These are phyloP conservation scores for Colletotrichum tamarilloi DNA, from an alignment of 2,329 filamentous ascomycete species.

Conservation along the genomic window DNA sequence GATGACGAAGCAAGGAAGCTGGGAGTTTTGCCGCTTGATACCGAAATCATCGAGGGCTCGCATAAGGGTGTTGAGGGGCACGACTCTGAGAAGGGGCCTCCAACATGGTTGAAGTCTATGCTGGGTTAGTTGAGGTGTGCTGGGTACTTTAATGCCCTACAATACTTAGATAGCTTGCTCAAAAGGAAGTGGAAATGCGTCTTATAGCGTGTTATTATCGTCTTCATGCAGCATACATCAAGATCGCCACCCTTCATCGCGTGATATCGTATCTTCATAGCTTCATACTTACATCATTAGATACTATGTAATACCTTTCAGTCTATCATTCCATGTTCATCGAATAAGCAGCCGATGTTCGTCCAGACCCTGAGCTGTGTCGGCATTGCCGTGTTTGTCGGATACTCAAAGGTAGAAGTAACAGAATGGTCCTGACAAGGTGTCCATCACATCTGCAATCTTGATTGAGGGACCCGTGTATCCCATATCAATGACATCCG, in stretches of 20 bases:
- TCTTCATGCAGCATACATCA: too few species aligned
- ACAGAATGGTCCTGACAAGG: conserved; percentile 41
- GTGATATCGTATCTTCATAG: too few species aligned
- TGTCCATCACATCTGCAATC: conserved; percentile 45
- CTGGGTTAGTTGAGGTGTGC: neutral
- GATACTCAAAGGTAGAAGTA: conserved; percentile 43
- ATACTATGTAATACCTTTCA: too few species aligned
- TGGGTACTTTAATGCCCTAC: neutral
- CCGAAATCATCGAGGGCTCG: conserved; percentile 13
- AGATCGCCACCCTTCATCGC: too few species aligned
- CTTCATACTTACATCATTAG: too few species aligned
- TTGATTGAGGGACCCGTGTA: conserved; percentile 41
- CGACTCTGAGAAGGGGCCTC: neutral
- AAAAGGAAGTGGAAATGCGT: too few species aligned
- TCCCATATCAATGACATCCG: conserved; percentile 44
- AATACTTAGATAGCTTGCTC: too few species aligned
- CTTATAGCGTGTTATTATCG: too few species aligned
- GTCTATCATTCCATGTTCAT: too few species aligned
- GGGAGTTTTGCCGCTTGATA: neutral
- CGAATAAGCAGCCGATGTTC: too few species aligned
- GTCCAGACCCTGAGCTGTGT: too few species aligned
- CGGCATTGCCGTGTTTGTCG: too few species aligned
- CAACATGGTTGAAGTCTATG: conserved; percentile 11
- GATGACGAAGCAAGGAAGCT: conserved; percentile 25
- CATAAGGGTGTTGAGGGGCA: neutral